Conservation (phyloP, 2,329 filamentous ascomycete genomes). For the Cyphellophora europaea region DNA sequence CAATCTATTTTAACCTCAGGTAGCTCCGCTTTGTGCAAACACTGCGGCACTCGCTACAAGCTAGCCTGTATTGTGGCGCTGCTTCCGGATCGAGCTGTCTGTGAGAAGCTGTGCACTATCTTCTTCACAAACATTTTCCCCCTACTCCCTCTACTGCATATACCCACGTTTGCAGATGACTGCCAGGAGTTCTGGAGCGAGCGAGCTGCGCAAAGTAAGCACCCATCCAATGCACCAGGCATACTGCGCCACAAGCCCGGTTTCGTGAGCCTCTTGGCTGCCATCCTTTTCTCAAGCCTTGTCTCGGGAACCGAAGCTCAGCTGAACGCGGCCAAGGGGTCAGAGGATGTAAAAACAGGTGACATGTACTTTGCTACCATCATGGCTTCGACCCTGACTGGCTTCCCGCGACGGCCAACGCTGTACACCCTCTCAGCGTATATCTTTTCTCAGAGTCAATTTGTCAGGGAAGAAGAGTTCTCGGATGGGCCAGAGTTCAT, state of each 20-base stretch:
- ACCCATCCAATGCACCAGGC: constrained; percentile 7
- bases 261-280: constrained; percentile 11
- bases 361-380: constrained; percentile 15
- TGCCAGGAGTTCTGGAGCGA: constrained; percentile 12
- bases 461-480: constrained; percentile 17
- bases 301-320: constrained; percentile 5
- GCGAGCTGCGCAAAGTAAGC: constrained; percentile 3
- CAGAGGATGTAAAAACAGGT: constrained; percentile 1
- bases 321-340: too few relatives aligned
- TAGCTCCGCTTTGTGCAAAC: constrained; percentile 7
- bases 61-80: constrained; percentile 12
- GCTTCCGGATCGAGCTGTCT: constrained; percentile 8
- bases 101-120: constrained; percentile 11
- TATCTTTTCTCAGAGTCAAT: constrained; percentile 15
- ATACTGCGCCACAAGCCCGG: constrained; percentile 13
- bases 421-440: constrained; percentile 14
- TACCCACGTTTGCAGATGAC: constrained; percentile 11
- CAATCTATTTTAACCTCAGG: background rate
- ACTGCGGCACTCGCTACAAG: constrained; percentile 13
- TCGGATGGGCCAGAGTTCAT: constrained; percentile 15
- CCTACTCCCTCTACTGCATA: constrained; percentile 12
- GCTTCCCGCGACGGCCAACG: constrained; percentile 15
- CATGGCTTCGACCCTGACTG: constrained; percentile 10
- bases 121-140: constrained; percentile 15
- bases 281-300: constrained; percentile 12